Percentiles rank a stretch among this genome's conserved stretches.
These are phyloP conservation scores for Aspergillus candidus DNA, from an alignment of 2,329 filamentous ascomycete genomes.

Conservation along the genomic window DNA sequence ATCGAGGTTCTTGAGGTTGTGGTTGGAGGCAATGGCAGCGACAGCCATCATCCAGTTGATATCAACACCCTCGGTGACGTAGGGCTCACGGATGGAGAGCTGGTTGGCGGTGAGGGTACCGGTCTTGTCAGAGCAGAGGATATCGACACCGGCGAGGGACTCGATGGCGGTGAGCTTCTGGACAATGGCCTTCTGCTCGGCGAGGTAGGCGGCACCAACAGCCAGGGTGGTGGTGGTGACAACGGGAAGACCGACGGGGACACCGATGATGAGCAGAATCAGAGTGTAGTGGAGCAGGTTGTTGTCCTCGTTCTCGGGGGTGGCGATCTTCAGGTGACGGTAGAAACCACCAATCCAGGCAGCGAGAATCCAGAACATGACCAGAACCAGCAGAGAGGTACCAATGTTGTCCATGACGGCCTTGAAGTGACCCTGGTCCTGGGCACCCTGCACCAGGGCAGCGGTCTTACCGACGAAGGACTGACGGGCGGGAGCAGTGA, in stretches of 20 bases:
- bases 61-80: constrained; percentile 68
- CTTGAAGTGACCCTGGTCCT: constrained; percentile 75
- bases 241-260: constrained; percentile 72
- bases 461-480: constrained; percentile 75
- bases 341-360: constrained; percentile 76
- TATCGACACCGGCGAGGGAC: constrained; percentile 67
- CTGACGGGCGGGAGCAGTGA: constrained; percentile 60
- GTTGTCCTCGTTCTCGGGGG: constrained; percentile 48
- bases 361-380: constrained; percentile 70
- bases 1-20: constrained; percentile 72
- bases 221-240: constrained; percentile 72
- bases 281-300: constrained; percentile 63
- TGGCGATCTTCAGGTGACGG: constrained; percentile 58
- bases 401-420: constrained; percentile 79
- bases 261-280: constrained; percentile 69
- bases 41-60: constrained; percentile 83
- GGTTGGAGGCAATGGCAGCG: constrained; percentile 68
- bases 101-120: constrained; percentile 60
- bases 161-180: constrained; percentile 76
- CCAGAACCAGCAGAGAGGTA: constrained; percentile 65
- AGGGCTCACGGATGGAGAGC: constrained; percentile 69
- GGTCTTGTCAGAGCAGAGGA: constrained; percentile 77
- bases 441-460: constrained; percentile 65
- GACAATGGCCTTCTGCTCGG: constrained; percentile 71
- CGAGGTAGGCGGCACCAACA: constrained; percentile 70